These are phyloP conservation scores for Lepidium campestre DNA, from an alignment of 441 rosid species.

Conservation along the genomic window DNA sequence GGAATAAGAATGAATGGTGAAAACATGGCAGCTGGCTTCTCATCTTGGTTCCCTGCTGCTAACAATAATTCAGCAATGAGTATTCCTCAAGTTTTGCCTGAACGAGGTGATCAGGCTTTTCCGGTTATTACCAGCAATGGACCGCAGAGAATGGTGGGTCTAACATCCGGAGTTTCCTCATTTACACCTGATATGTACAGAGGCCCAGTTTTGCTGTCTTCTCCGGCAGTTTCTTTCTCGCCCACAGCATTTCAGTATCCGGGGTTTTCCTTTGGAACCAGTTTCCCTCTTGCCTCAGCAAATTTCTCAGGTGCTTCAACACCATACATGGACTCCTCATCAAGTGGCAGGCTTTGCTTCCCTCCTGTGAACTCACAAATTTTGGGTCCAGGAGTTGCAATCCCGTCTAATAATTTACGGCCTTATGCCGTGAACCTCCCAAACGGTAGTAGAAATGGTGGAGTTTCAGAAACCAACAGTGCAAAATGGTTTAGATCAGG, in stretches of 20 bases:
- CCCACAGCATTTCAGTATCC: constrained; percentile 52
- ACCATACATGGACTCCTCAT: constrained; percentile 45
- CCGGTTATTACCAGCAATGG: constrained; percentile 47
- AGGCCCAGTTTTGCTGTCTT: constrained; percentile 44
- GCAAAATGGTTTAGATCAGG: constrained; percentile 48
- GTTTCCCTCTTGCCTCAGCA: constrained; percentile 42
- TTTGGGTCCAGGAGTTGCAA: constrained; percentile 41
- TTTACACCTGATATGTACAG: constrained; percentile 41
- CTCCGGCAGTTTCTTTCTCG: constrained; percentile 48
- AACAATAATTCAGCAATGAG: constrained; percentile 50
- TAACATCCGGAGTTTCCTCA: constrained; percentile 37
- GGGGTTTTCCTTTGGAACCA: constrained; percentile 38
- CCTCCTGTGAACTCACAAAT: constrained; percentile 47
- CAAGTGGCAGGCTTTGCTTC: constrained; percentile 44
- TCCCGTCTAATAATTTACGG: constrained; percentile 40
- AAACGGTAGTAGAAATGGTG: constrained; percentile 38
- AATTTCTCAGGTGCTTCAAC: constrained; percentile 46
- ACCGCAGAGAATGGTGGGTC: constrained; percentile 48
- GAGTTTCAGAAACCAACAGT: constrained; percentile 27
- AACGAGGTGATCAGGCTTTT: constrained; percentile 64
- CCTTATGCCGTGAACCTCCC: constrained; percentile 47
- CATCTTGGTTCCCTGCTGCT: constrained; percentile 62
- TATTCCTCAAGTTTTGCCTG: constrained; percentile 54
- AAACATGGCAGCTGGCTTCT: constrained; percentile 43
- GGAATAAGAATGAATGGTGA: constrained; percentile 41